phyloP scores from a whole-genome alignment of 345 rosid genomes.

The Alliaria petiolata region DNA sequence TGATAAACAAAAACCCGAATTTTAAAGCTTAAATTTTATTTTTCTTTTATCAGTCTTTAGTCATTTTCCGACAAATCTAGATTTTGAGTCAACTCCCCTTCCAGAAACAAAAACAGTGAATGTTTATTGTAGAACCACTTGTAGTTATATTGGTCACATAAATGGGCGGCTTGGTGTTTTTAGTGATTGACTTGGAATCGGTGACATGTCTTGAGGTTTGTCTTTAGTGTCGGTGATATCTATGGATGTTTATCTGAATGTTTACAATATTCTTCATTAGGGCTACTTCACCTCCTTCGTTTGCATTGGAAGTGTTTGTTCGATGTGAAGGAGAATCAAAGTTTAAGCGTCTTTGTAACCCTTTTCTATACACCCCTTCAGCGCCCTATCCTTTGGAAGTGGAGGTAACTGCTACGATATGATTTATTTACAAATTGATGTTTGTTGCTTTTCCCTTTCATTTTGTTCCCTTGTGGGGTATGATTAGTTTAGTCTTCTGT shows the following conservation, averaged over 20 bases:
- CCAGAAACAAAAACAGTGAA: neutral
- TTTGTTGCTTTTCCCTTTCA: slow-evolving; percentile 15
- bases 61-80: neutral
- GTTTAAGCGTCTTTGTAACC: slow-evolving; percentile 96
- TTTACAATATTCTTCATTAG: slow-evolving; percentile 38
- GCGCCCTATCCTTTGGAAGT: slow-evolving; percentile 96
- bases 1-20: neutral
- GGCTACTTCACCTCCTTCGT: slow-evolving; percentile 97
- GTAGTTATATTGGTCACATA: neutral
- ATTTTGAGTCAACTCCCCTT: neutral
- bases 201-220: neutral
- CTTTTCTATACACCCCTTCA: slow-evolving; percentile 92
- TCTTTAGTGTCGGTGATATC: neutral
- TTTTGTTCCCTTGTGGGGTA: neutral
- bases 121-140: neutral
- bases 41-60: neutral
- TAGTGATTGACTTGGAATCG: slow-evolving; percentile 6
- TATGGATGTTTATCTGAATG: slow-evolving; percentile 9
- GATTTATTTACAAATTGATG: neutral
- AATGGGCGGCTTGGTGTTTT: neutral
- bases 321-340: slow-evolving; percentile 89
- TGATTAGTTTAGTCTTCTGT: slow-evolving; percentile 12
- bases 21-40: neutral
- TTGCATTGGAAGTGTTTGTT: slow-evolving; percentile 98
- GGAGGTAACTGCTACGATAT: slow-evolving; percentile 49